Conservation (phyloP, 2,329 filamentous ascomycete genomes). For the Trichoderma sp. region DNA sequence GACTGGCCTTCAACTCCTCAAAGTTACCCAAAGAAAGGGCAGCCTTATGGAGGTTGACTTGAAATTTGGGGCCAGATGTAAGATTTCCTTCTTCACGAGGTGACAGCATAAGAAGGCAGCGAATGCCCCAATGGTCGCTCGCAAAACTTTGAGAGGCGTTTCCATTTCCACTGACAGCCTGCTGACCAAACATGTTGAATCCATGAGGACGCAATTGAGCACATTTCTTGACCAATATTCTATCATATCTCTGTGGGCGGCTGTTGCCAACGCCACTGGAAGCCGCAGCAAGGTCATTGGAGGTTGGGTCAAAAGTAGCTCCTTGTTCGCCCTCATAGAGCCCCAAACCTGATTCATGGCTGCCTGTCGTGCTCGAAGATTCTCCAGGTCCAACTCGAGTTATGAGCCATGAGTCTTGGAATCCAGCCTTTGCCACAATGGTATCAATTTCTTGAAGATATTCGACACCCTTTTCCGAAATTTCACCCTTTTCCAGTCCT, state of each 20-base stretch:
- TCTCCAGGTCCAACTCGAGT: conserved; percentile 48
- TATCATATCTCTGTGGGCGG: conserved; percentile 66
- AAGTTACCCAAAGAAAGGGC: conserved; percentile 36
- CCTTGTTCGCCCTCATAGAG: conserved; percentile 62
- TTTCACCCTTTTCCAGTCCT: conserved; percentile 53
- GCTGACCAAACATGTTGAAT: conserved; percentile 61
- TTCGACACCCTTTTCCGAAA: conserved; percentile 52
- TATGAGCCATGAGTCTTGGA: conserved; percentile 56
- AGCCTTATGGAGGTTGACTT: conserved; percentile 38
- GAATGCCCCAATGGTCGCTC: conserved; percentile 63
- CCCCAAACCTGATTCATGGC: conserved; percentile 36
- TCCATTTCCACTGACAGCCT: conserved; percentile 5
- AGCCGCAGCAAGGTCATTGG: conserved; percentile 57
- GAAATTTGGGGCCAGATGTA: not conserved
- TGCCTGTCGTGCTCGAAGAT: conserved; percentile 34
- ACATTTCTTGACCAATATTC: conserved; percentile 56
- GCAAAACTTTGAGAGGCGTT: conserved; percentile 34
- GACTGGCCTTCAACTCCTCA: conserved; percentile 41
- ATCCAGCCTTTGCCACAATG: conserved; percentile 46
- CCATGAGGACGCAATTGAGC: conserved; percentile 37
- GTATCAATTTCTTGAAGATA: conserved; percentile 50
- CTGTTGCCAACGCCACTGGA: conserved; percentile 51
- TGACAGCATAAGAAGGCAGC: conserved; percentile 41
- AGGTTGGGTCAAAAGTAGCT: conserved; percentile 63
- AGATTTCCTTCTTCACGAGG: not conserved